Conservation (phyloP, 208 protist species). For the Leishmania amazonensis region DNA sequence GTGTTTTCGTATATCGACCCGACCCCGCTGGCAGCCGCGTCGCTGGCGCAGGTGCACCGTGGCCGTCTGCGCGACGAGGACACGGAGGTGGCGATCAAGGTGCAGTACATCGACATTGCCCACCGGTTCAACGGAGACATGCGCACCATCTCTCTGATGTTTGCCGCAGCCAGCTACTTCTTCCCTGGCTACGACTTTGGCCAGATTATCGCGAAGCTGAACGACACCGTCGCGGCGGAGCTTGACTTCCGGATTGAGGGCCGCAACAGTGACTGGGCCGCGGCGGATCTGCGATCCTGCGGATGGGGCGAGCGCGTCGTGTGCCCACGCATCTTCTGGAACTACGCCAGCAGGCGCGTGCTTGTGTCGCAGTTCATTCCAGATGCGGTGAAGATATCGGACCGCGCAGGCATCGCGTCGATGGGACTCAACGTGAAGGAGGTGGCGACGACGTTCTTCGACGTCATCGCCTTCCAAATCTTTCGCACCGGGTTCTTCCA, state of each 20-base stretch:
- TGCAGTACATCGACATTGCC: constrained; percentile 91
- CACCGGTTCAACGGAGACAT: constrained; percentile 91
- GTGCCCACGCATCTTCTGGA: constrained; percentile 61
- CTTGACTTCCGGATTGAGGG: constrained; percentile 95
- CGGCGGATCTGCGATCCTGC: constrained; percentile 61
- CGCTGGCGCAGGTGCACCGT: constrained; percentile 91
- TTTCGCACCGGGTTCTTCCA: constrained; percentile 96
- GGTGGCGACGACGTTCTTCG: constrained; percentile 75
- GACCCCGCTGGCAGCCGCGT: constrained; percentile 84
- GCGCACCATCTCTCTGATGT: constrained; percentile 82
- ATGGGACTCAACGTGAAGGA: constrained; percentile 57
- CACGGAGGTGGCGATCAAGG: constrained; percentile 95
- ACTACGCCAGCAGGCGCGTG: constrained; percentile 68
- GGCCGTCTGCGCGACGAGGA: constrained; percentile 57
- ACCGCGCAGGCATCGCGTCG: constrained; percentile 59
- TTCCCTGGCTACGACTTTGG: constrained; percentile 91
- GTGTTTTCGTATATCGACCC: constrained; percentile 75
- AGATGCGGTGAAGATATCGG: constrained; percentile 78
- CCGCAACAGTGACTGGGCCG: constrained; percentile 87
- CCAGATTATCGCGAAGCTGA: constrained; percentile 83
- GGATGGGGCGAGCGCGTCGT: constrained; percentile 80
- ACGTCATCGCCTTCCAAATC: constrained; percentile 93
- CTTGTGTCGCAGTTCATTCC: constrained; percentile 73
- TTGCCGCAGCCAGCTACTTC: constrained; percentile 63
- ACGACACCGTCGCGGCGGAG: constrained; percentile 89